Evolutionary conservation across 2,329 filamentous ascomycete species (phyloP), one percentile per base, ranked within the genome.

Genomic region (Simplicillium aogashimaense): DNA sequence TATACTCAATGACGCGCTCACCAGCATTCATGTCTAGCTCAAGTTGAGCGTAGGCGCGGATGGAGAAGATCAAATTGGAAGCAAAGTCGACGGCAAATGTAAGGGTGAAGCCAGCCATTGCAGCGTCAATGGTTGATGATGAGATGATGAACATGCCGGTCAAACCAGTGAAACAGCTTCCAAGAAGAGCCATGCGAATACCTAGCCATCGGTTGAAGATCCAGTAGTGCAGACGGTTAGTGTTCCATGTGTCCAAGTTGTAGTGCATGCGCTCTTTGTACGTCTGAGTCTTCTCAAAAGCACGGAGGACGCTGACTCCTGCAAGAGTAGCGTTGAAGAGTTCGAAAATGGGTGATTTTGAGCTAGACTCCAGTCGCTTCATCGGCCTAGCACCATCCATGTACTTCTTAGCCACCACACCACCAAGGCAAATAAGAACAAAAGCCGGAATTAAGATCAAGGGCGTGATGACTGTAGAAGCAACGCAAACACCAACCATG

Each of bases 11-110:
- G 18, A 90, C 76, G 25, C 85, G 70, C 59, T 90, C 85, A 0
- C 80, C 78, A 1, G 83, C 76, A 51, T 88, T 88, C 81, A 89
- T 87, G 52, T 85, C 77, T 4, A 89, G 64, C 54, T 90, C 85
- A 15, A 87, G 63, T 45, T 76, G 79, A 0, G 82, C 73, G 52
- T 86, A 86, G 41, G 78, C 65, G 2, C 81, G 69, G 30, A 87
- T 72, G 0, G 76, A 70, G 73, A 76, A 83, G 37, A 81, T 72
- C 40, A 87, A 73, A 7, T 70, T 68, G 13, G 60, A 60, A 0
- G 79, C 74, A 53, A 87, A 86, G 41, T 84, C 76, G 25, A 89
- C 65, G 0, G 83, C 76, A 56, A 89, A 89, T 3, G 76, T 76
- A 31, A 90, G 63, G 0, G 83, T 83, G 50, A 90, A 89, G 0